A percentile compares a stretch with the other conserved stretches of the same genome.
Evolutionary conservation across 2,329 filamentous ascomycete species (phyloP).

Genomic region (Ophiocordyceps camponoti-rufipedis): DNA sequence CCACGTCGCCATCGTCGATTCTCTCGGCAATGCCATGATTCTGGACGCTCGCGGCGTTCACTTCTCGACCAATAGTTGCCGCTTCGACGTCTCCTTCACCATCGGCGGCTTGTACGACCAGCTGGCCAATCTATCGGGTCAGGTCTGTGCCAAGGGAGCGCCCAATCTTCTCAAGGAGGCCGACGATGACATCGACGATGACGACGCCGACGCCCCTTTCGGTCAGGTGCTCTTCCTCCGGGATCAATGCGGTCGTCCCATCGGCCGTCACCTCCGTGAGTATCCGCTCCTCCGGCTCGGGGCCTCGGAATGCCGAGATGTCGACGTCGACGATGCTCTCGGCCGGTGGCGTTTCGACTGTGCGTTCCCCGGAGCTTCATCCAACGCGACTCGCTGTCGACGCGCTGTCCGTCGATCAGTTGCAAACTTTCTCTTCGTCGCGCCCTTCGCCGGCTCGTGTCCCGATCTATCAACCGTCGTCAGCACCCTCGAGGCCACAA

Average conservation of each 20-base stretch:
- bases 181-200: not conserved
- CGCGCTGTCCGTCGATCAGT: constrained; percentile 13
- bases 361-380: constrained; percentile 14
- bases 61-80: constrained; percentile 15
- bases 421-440: constrained; percentile 14
- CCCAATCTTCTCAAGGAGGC: not conserved
- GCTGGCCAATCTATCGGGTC: constrained; percentile 12
- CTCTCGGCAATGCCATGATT: constrained; percentile 12
- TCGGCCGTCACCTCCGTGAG: constrained; percentile 8
- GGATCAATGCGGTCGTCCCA: constrained; percentile 16
- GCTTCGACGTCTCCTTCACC: constrained; percentile 13
- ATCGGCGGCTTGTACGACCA: constrained; percentile 16
- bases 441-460: constrained; percentile 17
- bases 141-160: constrained; percentile 10
- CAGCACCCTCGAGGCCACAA: constrained; percentile 12
- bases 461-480: constrained; percentile 16
- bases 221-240: constrained; percentile 12
- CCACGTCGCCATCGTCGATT: constrained; percentile 13
- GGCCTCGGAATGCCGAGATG: constrained; percentile 11
- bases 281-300: constrained; percentile 15
- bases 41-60: constrained; percentile 15
- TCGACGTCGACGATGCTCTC: constrained; percentile 9
- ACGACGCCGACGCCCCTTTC: constrained; percentile 10
- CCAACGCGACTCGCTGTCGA: constrained; percentile 12
- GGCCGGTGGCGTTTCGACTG: constrained; percentile 18